Base-by-base conservation (phyloP, 2,329 filamentous ascomycete genomes). In the Arthrobotrys sphaeroides region DNA sequence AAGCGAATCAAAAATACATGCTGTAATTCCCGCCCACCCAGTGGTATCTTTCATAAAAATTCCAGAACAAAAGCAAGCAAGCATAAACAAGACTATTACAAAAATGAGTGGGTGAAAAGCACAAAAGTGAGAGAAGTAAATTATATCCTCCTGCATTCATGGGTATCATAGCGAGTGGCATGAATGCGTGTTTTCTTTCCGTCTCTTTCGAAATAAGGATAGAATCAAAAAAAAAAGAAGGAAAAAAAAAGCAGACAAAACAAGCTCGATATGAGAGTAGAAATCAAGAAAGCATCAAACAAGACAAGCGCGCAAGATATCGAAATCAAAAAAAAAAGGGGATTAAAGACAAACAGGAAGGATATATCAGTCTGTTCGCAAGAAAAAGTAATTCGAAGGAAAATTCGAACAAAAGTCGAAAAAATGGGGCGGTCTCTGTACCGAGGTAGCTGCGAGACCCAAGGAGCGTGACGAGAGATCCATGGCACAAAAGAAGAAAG, bases 141-240 rank as follows among this genome's bases (percentile, higher is more conserved):
- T 28, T 13, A 10, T 47, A 22, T 31, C 47, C 64, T 42, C 26
- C 20, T 60, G 72, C 72, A 69, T 69, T 57, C 72, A 69, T 75
- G 55, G 55, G 72, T 75, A 75, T 69, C 55, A 60, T 75, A 69
- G 73, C 79, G 81, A 81, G 82, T 82, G 82, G 78, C 82, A 80
- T 80, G 77, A 81, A 80, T 82, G 82, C 82, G 81, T 79, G 80
- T 81, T 80, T 77, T 78, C n/a, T 79, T 79, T 28, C 72, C 78
- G 10, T 43, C 36, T 18, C 33, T 43, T 43, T 9, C 9, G 26
- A 62, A 24, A 12, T 33, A 61, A 61, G 38, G 40, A 62, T 45
- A 31, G 24, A 20, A 16, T 31, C 26, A n/a, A 33, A 53, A n/a
- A n/a, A n/a, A n/a, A n/a, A 10, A 51, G 45, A 18, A 31, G 26